Conservation (phyloP, 441 rosid genomes). For the Arabidopsis hybrid region DNA sequence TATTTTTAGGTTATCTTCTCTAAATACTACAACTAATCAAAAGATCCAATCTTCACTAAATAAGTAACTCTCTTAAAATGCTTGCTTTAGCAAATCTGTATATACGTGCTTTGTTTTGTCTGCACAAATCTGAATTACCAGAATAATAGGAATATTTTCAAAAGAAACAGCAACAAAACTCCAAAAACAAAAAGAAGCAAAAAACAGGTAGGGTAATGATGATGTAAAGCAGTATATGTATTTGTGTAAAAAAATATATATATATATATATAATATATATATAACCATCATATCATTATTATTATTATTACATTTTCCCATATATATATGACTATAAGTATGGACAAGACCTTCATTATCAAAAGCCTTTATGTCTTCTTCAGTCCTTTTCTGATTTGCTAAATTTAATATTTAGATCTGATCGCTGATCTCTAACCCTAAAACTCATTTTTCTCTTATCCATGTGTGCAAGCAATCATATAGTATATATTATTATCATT, state of each 20-base stretch:
- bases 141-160: constrained; percentile 34
- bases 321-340: constrained; percentile 2
- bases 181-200: constrained; percentile 37
- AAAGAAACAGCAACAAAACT: constrained; percentile 37
- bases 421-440: constrained; percentile 43
- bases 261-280: constrained; percentile 3
- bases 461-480: constrained; percentile 41
- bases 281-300: constrained; percentile 18
- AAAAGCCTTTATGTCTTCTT: constrained; percentile 65
- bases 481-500: background rate
- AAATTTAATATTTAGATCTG: constrained; percentile 45
- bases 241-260: constrained; percentile 4
- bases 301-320: constrained; percentile 2
- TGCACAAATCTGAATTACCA: constrained; percentile 34
- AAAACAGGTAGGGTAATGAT: constrained; percentile 44
- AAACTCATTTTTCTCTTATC: constrained; percentile 41
- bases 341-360: constrained; percentile 50
- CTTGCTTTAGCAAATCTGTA: constrained; percentile 8
- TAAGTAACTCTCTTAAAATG: background rate
- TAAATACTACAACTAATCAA: constrained; percentile 26
- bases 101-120: constrained; percentile 18
- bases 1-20: constrained; percentile 37
- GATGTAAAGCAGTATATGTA: constrained; percentile 38
- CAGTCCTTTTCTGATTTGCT: constrained; percentile 56
- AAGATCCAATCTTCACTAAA: background rate